Conservation (phyloP, 2,329 filamentous ascomycete species). For the Cadophora luteo-olivacea region DNA sequence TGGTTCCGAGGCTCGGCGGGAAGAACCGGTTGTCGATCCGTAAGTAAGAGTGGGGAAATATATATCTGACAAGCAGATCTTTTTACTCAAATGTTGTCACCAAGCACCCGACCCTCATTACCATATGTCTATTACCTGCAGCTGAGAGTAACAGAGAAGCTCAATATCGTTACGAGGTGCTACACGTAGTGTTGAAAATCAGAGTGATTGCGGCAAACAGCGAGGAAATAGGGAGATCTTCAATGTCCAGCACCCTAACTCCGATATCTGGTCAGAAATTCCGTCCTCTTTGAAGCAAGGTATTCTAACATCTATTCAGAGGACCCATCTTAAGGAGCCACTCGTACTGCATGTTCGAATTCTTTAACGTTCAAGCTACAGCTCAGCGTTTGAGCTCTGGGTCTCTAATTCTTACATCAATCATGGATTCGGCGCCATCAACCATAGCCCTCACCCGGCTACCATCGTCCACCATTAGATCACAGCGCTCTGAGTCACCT, state of each 20-base stretch:
- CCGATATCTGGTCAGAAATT: not conserved
- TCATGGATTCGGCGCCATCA: conserved; percentile 2
- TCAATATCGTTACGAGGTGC: too few relatives aligned
- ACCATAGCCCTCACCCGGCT: conserved; percentile 6
- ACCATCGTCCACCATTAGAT: not conserved
- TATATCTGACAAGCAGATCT: not conserved
- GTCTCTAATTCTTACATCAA: not conserved
- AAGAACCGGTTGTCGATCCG: conserved; percentile 21
- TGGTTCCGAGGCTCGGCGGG: conserved; percentile 16
- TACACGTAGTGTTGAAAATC: too few relatives aligned
- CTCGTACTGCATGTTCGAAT: not conserved
- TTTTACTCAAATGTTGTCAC: not conserved
- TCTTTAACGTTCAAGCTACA: not conserved
- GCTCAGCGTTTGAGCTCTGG: not conserved
- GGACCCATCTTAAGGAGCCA: too few relatives aligned
- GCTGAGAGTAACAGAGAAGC: too few relatives aligned
- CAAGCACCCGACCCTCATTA: not conserved
- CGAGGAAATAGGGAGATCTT: too few relatives aligned
- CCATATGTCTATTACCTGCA: not conserved
- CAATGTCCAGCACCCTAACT: too few relatives aligned
- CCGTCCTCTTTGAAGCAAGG: not conserved
- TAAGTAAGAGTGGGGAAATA: conserved; percentile 9
- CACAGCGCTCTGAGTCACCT: not conserved
- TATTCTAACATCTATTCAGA: not conserved
- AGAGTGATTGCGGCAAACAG: too few relatives aligned